These are phyloP conservation scores for Alternaria sp. DNA, from an alignment of 2,329 filamentous ascomycete species.

Conservation along the genomic window DNA sequence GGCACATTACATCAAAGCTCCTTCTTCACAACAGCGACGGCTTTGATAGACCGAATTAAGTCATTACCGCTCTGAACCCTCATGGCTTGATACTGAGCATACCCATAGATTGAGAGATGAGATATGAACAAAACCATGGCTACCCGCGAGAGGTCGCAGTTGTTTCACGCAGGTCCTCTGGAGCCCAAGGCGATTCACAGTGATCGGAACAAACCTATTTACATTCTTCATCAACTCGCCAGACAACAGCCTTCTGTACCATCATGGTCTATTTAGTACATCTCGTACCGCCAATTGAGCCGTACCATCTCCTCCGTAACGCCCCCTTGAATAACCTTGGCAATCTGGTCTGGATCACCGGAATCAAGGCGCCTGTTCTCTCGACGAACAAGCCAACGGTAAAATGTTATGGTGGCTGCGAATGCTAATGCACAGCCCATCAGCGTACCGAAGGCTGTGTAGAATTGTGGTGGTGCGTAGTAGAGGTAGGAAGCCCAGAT, in stretches of 20 bases:
- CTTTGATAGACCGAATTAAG: not conserved
- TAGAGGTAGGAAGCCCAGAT: slow-evolving; percentile 38
- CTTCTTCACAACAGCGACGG: not conserved
- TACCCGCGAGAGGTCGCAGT: not conserved
- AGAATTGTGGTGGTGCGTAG: slow-evolving; percentile 36
- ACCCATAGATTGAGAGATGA: not conserved
- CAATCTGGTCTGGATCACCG: slow-evolving; percentile 18
- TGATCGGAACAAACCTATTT: not conserved
- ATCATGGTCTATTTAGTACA: slow-evolving; percentile 22
- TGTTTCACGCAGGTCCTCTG: no score
- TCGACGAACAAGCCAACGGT: slow-evolving; percentile 32
- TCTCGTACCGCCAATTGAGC: slow-evolving; percentile 35
- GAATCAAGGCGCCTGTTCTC: slow-evolving; percentile 34
- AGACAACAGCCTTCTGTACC: not conserved
- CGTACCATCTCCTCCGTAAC: slow-evolving; percentile 36
- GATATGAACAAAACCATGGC: not conserved
- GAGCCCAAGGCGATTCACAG: not conserved
- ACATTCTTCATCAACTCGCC: not conserved
- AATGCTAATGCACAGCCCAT: slow-evolving; percentile 34
- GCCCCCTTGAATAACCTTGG: slow-evolving; percentile 35
- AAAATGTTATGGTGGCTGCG: slow-evolving; percentile 29
- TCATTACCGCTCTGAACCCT: not conserved
- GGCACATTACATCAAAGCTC: not conserved
- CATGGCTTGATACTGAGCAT: not conserved
- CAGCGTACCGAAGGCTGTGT: slow-evolving; percentile 33